Percentiles rank a stretch among this genome's conserved stretches.
These are phyloP conservation scores for Neurospora cerealis DNA, from an alignment of 495 filamentous ascomycete genomes.

Conservation along the genomic window DNA sequence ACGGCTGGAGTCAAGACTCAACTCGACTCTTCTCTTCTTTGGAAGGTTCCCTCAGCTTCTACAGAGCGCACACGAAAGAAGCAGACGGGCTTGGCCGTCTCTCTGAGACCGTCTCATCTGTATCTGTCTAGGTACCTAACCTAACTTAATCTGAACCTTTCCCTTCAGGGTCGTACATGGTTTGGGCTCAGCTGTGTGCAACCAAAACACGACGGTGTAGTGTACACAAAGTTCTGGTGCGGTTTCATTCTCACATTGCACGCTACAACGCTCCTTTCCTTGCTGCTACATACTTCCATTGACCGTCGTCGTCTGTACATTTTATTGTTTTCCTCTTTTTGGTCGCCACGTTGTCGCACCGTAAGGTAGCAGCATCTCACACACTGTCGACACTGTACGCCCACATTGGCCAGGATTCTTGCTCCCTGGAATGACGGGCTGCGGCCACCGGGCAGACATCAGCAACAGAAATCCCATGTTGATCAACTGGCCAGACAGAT, in stretches of 20 bases:
- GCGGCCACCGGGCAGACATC: not conserved
- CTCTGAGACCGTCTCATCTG: not conserved
- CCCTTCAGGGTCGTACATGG: not conserved
- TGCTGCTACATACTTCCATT: not conserved
- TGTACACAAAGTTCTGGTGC: not conserved
- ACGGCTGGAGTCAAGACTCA: not conserved
- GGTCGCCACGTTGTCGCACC: not conserved
- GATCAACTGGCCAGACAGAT: not conserved
- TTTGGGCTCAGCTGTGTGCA: not conserved
- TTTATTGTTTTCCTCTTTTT: not conserved
- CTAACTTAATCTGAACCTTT: not conserved
- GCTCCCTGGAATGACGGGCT: not conserved
- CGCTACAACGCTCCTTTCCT: not conserved
- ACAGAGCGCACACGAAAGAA: not conserved
- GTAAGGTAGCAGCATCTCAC: not conserved
- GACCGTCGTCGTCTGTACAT: not conserved
- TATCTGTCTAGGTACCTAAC: not conserved
- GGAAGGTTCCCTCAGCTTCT: not conserved
- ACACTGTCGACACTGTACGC: not conserved
- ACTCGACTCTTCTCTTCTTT: not conserved
- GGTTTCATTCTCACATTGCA: not conserved
- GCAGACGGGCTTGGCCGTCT: not conserved
- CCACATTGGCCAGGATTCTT: not conserved
- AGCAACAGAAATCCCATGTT: not conserved
- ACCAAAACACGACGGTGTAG: not conserved